Conservation (phyloP, 805 yeast species). For the Candida xyloterini region DNA sequence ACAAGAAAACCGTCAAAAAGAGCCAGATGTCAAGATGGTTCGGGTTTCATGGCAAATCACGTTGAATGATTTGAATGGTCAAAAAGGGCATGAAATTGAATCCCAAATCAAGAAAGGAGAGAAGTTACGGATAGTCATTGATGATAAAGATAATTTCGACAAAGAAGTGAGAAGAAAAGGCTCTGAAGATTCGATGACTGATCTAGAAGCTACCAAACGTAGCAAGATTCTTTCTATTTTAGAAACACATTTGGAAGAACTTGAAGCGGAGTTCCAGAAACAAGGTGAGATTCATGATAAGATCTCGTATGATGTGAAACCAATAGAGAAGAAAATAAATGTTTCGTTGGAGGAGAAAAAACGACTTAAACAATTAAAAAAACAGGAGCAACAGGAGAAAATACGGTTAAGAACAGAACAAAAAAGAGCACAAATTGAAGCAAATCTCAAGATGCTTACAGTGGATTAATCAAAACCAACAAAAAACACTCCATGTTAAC, state of each 20-base stretch:
- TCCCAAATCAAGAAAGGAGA: constrained; percentile 43
- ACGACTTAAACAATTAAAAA: constrained; percentile 32
- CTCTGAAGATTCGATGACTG: constrained; percentile 19
- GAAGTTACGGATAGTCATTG: constrained; percentile 40
- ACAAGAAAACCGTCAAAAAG: constrained; percentile 10
- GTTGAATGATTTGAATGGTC: constrained; percentile 48
- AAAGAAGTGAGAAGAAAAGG: constrained; percentile 13
- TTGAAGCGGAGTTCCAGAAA: constrained; percentile 23
- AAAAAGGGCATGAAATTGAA: constrained; percentile 50
- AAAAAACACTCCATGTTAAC: neutral
- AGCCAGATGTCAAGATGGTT: constrained; percentile 40
- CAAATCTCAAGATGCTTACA: constrained; percentile 11
- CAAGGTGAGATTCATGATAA: constrained; percentile 21
- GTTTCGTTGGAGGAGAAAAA: constrained; percentile 27
- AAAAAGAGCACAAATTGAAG: constrained; percentile 13
- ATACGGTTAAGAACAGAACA: constrained; percentile 20
- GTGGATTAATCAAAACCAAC: constrained; percentile 10
- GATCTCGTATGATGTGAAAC: constrained; percentile 19
- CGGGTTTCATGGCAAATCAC: constrained; percentile 57
- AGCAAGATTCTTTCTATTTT: constrained; percentile 31
- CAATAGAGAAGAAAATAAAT: neutral
- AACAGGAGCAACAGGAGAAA: constrained; percentile 36
- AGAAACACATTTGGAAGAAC: constrained; percentile 26
- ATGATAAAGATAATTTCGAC: constrained; percentile 33
- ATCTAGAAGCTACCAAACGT: constrained; percentile 36